Conservation (phyloP, 2,329 filamentous ascomycete species). For the Cladophialophora carrionii region DNA sequence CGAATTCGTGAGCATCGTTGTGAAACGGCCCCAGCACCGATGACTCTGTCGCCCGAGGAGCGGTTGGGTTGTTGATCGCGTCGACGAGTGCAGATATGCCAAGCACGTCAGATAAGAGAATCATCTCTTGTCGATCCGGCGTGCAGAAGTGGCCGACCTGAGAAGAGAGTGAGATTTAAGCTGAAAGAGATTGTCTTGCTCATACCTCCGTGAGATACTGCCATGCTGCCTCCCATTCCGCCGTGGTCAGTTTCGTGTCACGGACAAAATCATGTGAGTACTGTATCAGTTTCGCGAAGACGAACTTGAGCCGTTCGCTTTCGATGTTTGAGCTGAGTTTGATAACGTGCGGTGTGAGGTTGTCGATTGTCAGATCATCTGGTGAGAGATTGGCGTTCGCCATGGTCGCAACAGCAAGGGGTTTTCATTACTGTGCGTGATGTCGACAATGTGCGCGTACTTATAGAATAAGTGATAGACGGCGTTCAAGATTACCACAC, state of each 20-base stretch:
- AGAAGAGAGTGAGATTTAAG: not conserved
- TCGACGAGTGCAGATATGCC: slow-evolving; percentile 28
- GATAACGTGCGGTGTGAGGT: slow-evolving; percentile 21
- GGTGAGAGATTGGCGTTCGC: slow-evolving; percentile 7
- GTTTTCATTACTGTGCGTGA: not conserved
- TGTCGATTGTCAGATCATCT: slow-evolving; percentile 18
- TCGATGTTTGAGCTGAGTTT: slow-evolving; percentile 18
- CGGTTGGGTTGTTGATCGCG: slow-evolving; percentile 25
- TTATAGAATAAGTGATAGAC: not conserved
- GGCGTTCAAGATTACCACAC: not conserved
- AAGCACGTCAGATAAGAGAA: slow-evolving; percentile 26
- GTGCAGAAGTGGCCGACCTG: slow-evolving; percentile 23
- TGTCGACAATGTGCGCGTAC: not conserved
- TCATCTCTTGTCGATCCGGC: slow-evolving; percentile 26
- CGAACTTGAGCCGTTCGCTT: slow-evolving; percentile 15
- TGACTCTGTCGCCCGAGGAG: slow-evolving; percentile 23
- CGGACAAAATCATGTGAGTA: slow-evolving; percentile 28
- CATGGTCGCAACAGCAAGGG: not conserved
- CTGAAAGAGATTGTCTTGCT: not conserved
- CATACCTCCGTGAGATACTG: slow-evolving; percentile 25
- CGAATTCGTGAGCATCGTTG: slow-evolving; percentile 22
- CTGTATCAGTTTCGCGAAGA: slow-evolving; percentile 17
- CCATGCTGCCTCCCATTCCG: slow-evolving; percentile 27
- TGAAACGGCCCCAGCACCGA: slow-evolving; percentile 29
- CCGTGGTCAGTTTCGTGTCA: slow-evolving; percentile 25